Evolutionary conservation across 2,329 filamentous ascomycete genomes (phyloP).

Genomic region (Phaeosphaeria sp.): DNA sequence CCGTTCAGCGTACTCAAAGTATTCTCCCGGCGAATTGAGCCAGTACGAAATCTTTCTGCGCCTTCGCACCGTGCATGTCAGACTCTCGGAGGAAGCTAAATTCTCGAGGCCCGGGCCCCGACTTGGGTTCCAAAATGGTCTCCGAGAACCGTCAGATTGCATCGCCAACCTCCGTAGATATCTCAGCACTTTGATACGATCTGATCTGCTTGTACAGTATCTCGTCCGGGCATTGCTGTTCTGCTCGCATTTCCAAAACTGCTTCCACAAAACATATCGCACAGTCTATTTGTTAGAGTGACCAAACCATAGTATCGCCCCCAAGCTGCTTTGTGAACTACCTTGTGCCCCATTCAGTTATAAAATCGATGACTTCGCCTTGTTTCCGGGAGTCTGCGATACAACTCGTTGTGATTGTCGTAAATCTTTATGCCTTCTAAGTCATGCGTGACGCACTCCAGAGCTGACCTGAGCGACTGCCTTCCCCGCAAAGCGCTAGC

Average conservation of each 20-base stretch:
- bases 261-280: too few species aligned
- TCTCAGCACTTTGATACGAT: not conserved
- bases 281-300: too few species aligned
- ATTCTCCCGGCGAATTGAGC: constrained; percentile 19
- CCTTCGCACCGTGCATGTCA: not conserved
- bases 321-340: too few species aligned
- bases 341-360: too few species aligned
- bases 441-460: not conserved
- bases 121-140: not conserved
- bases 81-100: not conserved
- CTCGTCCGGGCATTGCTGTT: too few species aligned
- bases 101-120: not conserved
- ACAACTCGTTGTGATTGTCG: too few species aligned
- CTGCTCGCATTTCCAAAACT: too few species aligned
- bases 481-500: constrained; percentile 23
- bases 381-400: too few species aligned
- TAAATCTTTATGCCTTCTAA: too few species aligned
- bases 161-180: not conserved
- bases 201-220: not conserved
- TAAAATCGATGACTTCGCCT: too few species aligned
- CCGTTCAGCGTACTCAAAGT: constrained; percentile 19
- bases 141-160: not conserved
- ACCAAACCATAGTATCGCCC: too few species aligned
- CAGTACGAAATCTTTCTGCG: constrained; percentile 17
- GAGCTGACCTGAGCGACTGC: not conserved